Conservation (phyloP, 2,329 filamentous ascomycete genomes). For the Zalaria sp. region DNA sequence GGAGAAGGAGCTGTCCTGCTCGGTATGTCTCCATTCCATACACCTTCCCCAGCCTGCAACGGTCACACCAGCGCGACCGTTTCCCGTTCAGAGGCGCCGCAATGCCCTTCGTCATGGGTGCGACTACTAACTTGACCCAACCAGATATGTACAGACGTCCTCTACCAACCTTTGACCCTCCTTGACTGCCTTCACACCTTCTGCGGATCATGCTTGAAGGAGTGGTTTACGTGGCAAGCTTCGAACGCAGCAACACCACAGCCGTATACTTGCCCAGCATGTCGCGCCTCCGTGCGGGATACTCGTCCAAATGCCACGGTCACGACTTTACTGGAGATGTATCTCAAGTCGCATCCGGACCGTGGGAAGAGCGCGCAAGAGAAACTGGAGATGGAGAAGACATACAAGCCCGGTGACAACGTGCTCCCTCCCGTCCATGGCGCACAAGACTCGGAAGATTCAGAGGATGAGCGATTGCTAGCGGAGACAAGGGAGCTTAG, state of each 20-base stretch:
- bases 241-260: constrained; percentile 39
- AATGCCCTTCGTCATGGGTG: too few species aligned
- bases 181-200: constrained; percentile 48
- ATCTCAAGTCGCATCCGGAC: constrained; percentile 63
- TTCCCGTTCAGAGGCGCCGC: too few species aligned
- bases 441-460: constrained; percentile 42
- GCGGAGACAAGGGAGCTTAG: constrained; percentile 62
- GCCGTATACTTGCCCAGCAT: constrained; percentile 81
- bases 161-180: constrained; percentile 24
- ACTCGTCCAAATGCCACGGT: constrained; percentile 86
- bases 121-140: neutral
- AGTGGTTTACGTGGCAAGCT: constrained; percentile 84
- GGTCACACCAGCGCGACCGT: neutral
- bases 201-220: constrained; percentile 86
- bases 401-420: constrained; percentile 70
- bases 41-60: neutral
- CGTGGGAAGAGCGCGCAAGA: constrained; percentile 58
- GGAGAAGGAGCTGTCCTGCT: constrained; percentile 90
- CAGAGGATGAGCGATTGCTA: constrained; percentile 41
- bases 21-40: constrained; percentile 45
- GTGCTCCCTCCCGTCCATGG: constrained; percentile 53
- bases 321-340: constrained; percentile 80
- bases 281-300: constrained; percentile 71
- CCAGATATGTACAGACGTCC: constrained; percentile 83
- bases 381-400: constrained; percentile 61